These are phyloP conservation scores for Solanum raphanifolium DNA, from an alignment of 257 asterid genomes.

Conservation along the genomic window DNA sequence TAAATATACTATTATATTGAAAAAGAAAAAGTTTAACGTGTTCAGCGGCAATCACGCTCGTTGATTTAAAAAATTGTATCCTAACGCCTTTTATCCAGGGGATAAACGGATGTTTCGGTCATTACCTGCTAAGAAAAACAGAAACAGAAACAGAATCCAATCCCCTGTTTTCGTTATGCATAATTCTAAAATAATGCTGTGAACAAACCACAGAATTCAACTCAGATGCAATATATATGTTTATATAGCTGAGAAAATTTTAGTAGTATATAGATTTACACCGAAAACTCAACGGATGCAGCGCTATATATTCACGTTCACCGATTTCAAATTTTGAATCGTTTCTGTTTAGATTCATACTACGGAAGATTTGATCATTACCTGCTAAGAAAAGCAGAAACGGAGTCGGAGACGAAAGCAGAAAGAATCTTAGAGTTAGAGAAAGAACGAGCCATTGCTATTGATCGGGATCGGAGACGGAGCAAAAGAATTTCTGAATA, in stretches of 20 bases:
- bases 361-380: not conserved
- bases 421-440: slow-evolving; percentile 16
- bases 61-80: not conserved
- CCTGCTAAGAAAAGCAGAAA: slow-evolving; percentile 23
- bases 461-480: not conserved
- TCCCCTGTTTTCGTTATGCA: not conserved
- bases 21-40: not conserved
- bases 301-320: not conserved
- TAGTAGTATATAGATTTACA: not conserved
- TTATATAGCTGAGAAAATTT: not conserved
- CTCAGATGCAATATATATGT: not conserved
- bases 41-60: not conserved
- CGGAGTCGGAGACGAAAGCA: slow-evolving; percentile 12
- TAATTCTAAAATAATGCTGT: not conserved
- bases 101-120: not conserved
- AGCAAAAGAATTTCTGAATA: not conserved
- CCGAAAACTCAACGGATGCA: not conserved
- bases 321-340: not conserved
- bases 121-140: slow-evolving; percentile 15
- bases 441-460: slow-evolving; percentile 23
- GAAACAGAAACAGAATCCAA: slow-evolving; percentile 8
- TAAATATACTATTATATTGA: not conserved
- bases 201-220: not conserved
- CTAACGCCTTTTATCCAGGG: not conserved
- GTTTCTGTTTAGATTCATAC: not conserved